These are phyloP conservation scores for Elongisporangium anandrum DNA, from an alignment of 352 stramenopile species.

Conservation along the genomic window DNA sequence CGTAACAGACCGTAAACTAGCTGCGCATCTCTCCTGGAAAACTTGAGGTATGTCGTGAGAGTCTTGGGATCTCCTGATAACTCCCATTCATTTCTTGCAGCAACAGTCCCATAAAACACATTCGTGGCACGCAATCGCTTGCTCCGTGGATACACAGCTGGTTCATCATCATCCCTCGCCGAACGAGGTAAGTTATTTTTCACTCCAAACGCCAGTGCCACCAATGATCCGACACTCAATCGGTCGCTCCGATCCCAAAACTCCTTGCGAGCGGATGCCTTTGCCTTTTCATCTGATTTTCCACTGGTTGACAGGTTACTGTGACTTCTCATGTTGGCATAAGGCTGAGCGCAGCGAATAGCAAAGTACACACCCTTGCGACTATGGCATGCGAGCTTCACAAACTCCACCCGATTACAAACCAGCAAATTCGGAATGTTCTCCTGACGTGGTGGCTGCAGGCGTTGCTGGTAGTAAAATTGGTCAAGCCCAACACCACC, in stretches of 20 bases:
- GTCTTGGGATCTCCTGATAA: background rate
- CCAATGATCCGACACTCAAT: background rate
- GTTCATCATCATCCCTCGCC: background rate
- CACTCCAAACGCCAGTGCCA: background rate
- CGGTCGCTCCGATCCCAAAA: background rate
- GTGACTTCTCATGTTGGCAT: background rate
- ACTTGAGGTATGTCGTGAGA: background rate
- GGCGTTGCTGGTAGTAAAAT: background rate
- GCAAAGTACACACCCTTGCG: background rate
- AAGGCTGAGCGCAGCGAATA: background rate
- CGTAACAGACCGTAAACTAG: background rate
- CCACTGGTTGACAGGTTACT: background rate
- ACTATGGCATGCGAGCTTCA: background rate
- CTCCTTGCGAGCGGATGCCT: background rate
- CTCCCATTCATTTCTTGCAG: background rate
- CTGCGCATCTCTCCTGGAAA: background rate
- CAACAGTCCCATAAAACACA: background rate
- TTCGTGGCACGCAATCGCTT: background rate
- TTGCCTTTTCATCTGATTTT: background rate
- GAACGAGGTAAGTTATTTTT: background rate
- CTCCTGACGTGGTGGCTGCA: background rate
- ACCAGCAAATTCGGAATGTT: background rate
- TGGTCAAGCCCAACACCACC: background rate
- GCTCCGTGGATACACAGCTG: background rate
- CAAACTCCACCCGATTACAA: background rate